Evolutionary conservation across 345 rosid species (phyloP).

Genomic region (Sapria himalayana): DNA sequence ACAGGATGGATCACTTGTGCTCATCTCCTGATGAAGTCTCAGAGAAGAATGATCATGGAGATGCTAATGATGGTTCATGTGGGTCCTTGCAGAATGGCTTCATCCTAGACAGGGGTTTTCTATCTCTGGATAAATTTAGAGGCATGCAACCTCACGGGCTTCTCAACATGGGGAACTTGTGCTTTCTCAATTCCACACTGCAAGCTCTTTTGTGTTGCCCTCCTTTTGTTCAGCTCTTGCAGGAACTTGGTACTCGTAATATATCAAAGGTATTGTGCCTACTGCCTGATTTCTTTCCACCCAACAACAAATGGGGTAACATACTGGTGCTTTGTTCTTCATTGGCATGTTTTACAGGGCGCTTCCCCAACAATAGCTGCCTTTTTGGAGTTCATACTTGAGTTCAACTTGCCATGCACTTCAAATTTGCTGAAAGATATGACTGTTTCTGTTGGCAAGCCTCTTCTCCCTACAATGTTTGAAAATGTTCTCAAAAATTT

Average conservation of each 20-base stretch:
- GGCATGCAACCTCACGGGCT: conserved; percentile 58
- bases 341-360: conserved; percentile 22
- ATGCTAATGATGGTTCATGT: conserved; percentile 10
- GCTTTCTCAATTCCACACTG: conserved; percentile 80
- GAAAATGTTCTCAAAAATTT: conserved; percentile 56
- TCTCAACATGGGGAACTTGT: conserved; percentile 63
- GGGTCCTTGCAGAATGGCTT: conserved; percentile 12
- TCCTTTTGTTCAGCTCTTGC: conserved; percentile 69
- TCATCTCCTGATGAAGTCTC: conserved; percentile 21
- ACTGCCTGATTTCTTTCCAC: background rate
- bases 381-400: conserved; percentile 44
- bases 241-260: conserved; percentile 26
- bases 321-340: background rate
- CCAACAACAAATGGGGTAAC: background rate
- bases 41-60: conserved; percentile 11
- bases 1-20: conserved; percentile 10
- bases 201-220: conserved; percentile 81
- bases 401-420: conserved; percentile 29
- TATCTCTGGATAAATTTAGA: conserved; percentile 15
- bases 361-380: conserved; percentile 62
- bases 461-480: conserved; percentile 68
- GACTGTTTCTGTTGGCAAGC: conserved; percentile 35
- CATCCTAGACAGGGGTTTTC: conserved; percentile 13
- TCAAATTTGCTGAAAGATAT: conserved; percentile 28
- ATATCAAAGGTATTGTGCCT: conserved; percentile 38